Percentiles rank a stretch among this genome's conserved stretches.
These are phyloP conservation scores for Monotropa hypopitys DNA, from an alignment of 179 eudicot genomes.

Conservation along the genomic window DNA sequence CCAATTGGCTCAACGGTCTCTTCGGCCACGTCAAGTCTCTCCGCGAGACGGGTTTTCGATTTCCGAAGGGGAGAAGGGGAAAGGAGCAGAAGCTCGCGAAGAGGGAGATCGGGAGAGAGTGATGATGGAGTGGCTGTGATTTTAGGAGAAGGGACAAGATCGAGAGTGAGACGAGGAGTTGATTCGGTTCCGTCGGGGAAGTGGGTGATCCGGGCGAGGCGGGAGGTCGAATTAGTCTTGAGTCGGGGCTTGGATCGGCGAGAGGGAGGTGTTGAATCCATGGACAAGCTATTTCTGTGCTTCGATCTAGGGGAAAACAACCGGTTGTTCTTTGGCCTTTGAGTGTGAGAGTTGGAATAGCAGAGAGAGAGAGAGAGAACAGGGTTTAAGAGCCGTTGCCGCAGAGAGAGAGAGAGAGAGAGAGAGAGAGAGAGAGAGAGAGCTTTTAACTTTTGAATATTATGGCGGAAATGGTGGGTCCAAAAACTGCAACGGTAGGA, in stretches of 20 bases:
- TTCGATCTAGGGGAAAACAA: background rate
- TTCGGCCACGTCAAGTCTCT: slow-evolving; percentile 39
- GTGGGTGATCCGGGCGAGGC: slow-evolving; percentile 32
- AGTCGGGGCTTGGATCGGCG: slow-evolving; percentile 28
- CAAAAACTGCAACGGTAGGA: slow-evolving; percentile 7
- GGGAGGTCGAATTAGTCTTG: slow-evolving; percentile 45
- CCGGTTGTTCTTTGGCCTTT: background rate
- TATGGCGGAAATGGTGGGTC: slow-evolving; percentile 6
- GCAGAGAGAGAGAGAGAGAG: background rate
- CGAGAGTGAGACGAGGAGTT: slow-evolving; percentile 37
- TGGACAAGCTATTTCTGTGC: slow-evolving; percentile 11
- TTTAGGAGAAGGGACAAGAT: slow-evolving; percentile 36
- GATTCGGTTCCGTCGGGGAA: slow-evolving; percentile 17
- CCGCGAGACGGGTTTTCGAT: slow-evolving; percentile 47
- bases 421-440: background rate
- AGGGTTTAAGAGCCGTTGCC: slow-evolving; percentile 3
- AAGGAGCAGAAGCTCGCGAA: slow-evolving; percentile 52
- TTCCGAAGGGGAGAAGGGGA: slow-evolving; percentile 56
- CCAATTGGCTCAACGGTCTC: slow-evolving; percentile 27
- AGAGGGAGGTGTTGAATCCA: slow-evolving; percentile 56
- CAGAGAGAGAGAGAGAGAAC: background rate
- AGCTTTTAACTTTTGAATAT: background rate
- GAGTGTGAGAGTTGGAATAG: background rate
- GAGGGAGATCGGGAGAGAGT: slow-evolving; percentile 35
- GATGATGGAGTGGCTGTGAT: slow-evolving; percentile 21